Percentiles rank a stretch among this genome's conserved stretches.
phyloP scores from a whole-genome alignment of 2,329 filamentous ascomycete species.

The Pseudopyricularia javanii region DNA sequence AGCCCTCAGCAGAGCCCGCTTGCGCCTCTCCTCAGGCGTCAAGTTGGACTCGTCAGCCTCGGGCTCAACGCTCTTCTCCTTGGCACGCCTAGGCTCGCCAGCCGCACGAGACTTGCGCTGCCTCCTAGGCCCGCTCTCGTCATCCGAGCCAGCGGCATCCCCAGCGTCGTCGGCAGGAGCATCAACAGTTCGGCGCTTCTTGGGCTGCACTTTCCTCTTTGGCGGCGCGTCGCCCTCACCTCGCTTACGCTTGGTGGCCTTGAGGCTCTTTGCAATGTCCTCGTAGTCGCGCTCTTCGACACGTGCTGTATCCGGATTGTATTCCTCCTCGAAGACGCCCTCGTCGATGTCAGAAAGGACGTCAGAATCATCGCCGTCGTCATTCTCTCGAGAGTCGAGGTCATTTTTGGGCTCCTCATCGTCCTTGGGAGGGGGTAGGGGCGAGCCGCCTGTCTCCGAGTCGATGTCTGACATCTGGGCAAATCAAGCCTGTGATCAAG shows the following conservation, averaged over 20 bases:
- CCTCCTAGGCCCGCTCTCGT: constrained; percentile 15
- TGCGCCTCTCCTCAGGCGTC: constrained; percentile 72
- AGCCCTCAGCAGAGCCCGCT: constrained; percentile 71
- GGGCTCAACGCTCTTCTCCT: constrained; percentile 26
- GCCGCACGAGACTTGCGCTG: constrained; percentile 21
- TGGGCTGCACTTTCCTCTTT: constrained; percentile 59
- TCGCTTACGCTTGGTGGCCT: constrained; percentile 55
- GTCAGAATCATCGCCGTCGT: constrained; percentile 36
- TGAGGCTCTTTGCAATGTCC: constrained; percentile 49
- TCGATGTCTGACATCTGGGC: constrained; percentile 5
- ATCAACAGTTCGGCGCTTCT: constrained; percentile 43
- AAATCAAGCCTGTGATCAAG: not conserved
- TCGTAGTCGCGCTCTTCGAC: constrained; percentile 56
- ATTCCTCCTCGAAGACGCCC: constrained; percentile 58
- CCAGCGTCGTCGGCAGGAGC: constrained; percentile 39
- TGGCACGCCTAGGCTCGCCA: constrained; percentile 23
- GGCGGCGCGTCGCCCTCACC: constrained; percentile 47
- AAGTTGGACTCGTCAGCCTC: constrained; percentile 66
- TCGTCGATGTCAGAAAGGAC: constrained; percentile 57
- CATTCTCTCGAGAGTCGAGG: constrained; percentile 19
- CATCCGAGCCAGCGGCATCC: constrained; percentile 26
- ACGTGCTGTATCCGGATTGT: constrained; percentile 51
- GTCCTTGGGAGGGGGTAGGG: constrained; percentile 3
- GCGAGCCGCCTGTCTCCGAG: constrained; percentile 1
- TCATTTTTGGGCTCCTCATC: constrained; percentile 10